These are phyloP conservation scores for Fusarium foetens DNA, from an alignment of 2,329 filamentous ascomycete species.

Conservation along the genomic window DNA sequence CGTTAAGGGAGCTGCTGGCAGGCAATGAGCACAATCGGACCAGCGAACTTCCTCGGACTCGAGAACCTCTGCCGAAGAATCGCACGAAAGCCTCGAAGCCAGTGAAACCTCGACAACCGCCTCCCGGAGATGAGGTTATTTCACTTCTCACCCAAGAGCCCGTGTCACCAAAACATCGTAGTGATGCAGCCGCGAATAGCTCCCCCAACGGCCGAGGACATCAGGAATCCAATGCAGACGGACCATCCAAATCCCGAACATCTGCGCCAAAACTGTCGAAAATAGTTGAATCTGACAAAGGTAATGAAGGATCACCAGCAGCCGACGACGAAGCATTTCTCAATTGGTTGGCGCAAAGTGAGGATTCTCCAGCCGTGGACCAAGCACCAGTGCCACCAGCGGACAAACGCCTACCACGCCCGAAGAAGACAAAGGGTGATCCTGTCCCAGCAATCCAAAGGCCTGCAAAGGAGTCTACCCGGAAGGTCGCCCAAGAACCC, in stretches of 20 bases:
- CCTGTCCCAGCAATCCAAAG: background rate
- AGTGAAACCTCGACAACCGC: background rate
- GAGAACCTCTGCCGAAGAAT: background rate
- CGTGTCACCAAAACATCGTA: background rate
- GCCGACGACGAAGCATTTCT: constrained; percentile 22
- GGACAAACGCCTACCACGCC: background rate
- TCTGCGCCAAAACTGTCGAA: background rate
- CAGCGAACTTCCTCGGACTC: background rate
- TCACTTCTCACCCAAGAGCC: constrained; percentile 3
- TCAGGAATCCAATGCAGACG: background rate
- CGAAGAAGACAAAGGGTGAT: background rate
- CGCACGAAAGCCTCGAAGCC: background rate
- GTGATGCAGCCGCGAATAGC: background rate
- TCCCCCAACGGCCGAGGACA: background rate
- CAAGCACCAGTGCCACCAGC: background rate
- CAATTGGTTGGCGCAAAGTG: constrained; percentile 21
- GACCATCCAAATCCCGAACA: background rate
- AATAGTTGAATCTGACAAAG: background rate
- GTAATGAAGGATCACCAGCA: background rate
- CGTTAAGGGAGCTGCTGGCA: constrained; percentile 23
- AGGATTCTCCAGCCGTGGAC: background rate
- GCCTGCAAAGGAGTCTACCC: background rate
- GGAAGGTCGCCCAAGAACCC: background rate
- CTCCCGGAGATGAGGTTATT: background rate
- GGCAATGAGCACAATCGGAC: constrained; percentile 23